Conservation (phyloP, 2,329 filamentous ascomycete species). For the Ilyonectria sp. region DNA sequence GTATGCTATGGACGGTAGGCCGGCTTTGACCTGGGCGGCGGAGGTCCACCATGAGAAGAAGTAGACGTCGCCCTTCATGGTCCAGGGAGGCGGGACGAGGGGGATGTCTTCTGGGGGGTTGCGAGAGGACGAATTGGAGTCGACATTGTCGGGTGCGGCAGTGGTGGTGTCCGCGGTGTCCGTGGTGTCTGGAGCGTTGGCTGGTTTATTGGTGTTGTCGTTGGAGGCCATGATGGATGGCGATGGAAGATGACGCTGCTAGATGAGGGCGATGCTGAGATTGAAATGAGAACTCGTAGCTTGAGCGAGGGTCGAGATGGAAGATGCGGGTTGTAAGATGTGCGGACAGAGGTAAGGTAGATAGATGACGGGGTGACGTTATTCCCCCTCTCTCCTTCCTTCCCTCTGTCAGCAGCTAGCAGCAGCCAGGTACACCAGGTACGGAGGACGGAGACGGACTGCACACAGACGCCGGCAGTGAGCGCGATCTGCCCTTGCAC, state of each 20-base stretch:
- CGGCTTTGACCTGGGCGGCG: conserved; percentile 44
- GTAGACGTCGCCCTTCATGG: conserved; percentile 61
- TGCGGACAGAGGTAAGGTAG: neutral
- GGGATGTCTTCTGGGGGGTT: conserved; percentile 38
- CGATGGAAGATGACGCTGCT: neutral
- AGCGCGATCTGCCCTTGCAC: neutral
- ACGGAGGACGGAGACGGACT: neutral
- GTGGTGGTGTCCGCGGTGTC: neutral
- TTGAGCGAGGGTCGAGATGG: neutral
- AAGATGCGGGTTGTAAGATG: neutral
- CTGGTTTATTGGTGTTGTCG: neutral
- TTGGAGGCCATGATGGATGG: neutral
- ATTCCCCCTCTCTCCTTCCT: neutral
- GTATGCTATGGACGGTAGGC: conserved; percentile 57
- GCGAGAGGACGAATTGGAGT: neutral
- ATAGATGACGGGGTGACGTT: neutral
- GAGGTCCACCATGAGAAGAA: conserved; percentile 59
- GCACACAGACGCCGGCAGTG: neutral
- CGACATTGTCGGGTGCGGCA: neutral
- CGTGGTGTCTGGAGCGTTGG: conserved; percentile 5
- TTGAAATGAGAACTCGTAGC: neutral
- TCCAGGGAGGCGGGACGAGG: conserved; percentile 58
- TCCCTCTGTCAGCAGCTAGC: neutral
- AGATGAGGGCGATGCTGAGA: neutral
- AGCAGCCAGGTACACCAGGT: neutral